Percentiles rank a stretch among this genome's conserved stretches.
phyloP scores from a whole-genome alignment of 2,329 filamentous ascomycete species.

The Zopfia rhizophila region DNA sequence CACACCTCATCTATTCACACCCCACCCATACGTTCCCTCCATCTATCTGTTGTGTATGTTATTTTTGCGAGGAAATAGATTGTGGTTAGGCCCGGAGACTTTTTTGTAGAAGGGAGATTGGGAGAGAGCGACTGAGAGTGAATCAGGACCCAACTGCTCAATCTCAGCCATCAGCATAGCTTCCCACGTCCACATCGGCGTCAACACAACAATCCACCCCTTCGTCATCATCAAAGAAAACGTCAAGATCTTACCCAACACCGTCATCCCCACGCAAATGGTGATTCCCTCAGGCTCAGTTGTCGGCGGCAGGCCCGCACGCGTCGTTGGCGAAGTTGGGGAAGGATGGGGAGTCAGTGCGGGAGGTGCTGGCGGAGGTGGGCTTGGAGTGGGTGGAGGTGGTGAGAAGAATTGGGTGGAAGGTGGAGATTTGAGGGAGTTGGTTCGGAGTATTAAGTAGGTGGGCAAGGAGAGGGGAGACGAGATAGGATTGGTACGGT shows the following conservation, averaged over 20 bases:
- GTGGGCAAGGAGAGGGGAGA: neutral
- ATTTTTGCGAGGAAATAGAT: too few species aligned
- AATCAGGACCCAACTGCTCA: conserved; percentile 66
- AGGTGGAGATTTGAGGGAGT: conserved; percentile 60
- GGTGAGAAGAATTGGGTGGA: conserved; percentile 60
- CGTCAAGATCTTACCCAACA: conserved; percentile 84
- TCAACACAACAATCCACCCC: conserved; percentile 79
- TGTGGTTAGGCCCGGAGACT: too few species aligned
- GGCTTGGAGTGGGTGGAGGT: conserved; percentile 49
- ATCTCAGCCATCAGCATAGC: conserved; percentile 87
- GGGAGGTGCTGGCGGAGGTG: conserved; percentile 41
- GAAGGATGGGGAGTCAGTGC: conserved; percentile 61
- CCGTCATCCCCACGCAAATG: conserved; percentile 86
- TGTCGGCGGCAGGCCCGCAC: conserved; percentile 71
- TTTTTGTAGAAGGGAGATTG: too few species aligned
- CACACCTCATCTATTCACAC: neutral
- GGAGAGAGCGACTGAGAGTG: too few species aligned
- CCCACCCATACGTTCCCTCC: neutral
- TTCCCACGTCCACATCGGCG: conserved; percentile 86
- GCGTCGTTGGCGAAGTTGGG: conserved; percentile 60
- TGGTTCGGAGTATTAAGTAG: conserved; percentile 59
- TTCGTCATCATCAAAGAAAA: conserved; percentile 95
- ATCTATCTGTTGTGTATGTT: neutral
- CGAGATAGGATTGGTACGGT: neutral
- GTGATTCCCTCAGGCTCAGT: conserved; percentile 92